Evolutionary conservation across 2,329 filamentous ascomycete genomes (phyloP), one percentile per base, ranked within the genome.

Genomic region (Trichophaea hybrida): DNA sequence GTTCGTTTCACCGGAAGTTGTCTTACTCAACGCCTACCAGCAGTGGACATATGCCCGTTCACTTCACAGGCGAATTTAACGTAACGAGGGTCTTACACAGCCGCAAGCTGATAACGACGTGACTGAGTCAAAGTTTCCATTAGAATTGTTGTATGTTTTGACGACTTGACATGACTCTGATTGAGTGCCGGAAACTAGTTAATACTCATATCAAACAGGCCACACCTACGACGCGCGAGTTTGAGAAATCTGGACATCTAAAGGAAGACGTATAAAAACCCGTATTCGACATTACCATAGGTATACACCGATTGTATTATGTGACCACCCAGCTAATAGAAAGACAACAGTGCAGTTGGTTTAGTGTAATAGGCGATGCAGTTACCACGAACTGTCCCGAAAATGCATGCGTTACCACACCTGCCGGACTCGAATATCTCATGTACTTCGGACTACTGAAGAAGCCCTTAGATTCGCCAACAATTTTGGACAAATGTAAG

Each of bases 401-500:
- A n/a, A 33, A n/a, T 34, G 10, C 8, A 34, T 13, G 50, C 24
- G 37, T 33, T 32, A 6, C 37, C 8, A 53, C 50, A 24, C 50
- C 50, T n/a, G 50, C 33, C 24, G 50, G 50, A 32, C 37, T 53
- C 33, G 50, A 53, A 37, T 53, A 53, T 32, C 50, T 53, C 4
- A 7, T 53, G 34, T 31, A 35, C 31, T 13, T 35, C 7, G 50
- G 32, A 35, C n/a, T 53, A n/a, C 13, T 53, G 32, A 35, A 35
- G n/a, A 8, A 12, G 34, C 8, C 32, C 31, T 35, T 53, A 6
- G 50, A 53, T n/a, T 13, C 35, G 13, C n/a, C 35, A 13, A 33
- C 35, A 24, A 69, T 69, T 17, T 51, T 58, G 6, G 69, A 69
- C 43, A 68, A 68, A 53, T 65, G 66, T 44, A 69, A 69, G 57